Conservation (phyloP, 495 filamentous ascomycete genomes). For the Cenococcum geophilum region DNA sequence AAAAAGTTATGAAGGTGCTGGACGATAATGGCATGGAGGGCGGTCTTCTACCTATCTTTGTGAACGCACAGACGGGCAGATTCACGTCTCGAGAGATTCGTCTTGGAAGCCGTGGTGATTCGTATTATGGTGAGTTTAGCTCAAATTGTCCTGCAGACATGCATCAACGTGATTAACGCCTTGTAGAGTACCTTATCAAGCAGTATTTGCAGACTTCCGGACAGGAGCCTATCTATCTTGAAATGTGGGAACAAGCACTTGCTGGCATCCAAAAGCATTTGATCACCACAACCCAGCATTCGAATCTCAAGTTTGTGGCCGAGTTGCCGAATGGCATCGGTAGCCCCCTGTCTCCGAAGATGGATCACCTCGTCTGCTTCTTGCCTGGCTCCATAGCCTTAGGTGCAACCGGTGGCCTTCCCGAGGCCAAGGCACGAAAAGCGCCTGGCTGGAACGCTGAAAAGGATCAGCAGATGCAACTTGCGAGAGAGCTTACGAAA, state of each 20-base stretch:
- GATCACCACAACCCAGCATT: constrained; percentile 71
- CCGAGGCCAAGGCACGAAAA: constrained; percentile 64
- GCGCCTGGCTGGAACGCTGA: constrained; percentile 61
- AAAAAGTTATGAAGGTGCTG: constrained; percentile 80
- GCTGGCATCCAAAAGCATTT: constrained; percentile 81
- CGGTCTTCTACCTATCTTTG: constrained; percentile 81
- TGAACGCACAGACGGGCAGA: constrained; percentile 66
- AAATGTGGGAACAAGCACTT: constrained; percentile 83
- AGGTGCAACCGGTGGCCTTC: constrained; percentile 71
- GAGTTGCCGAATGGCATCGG: constrained; percentile 72
- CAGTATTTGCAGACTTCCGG: constrained; percentile 87
- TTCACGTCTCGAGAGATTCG: constrained; percentile 79
- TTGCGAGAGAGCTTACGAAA: constrained; percentile 81
- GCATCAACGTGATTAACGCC: neutral
- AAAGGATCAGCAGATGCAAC: constrained; percentile 71
- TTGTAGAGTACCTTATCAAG: constrained; percentile 80
- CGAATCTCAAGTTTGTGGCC: constrained; percentile 72
- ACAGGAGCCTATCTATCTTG: constrained; percentile 73
- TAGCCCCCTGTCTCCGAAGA: constrained; percentile 64
- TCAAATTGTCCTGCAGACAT: neutral
- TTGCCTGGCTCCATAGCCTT: constrained; percentile 90
- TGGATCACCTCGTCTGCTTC: constrained; percentile 96
- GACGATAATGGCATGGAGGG: constrained; percentile 67
- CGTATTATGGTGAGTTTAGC: constrained; percentile 65
- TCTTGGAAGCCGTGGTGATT: constrained; percentile 83